Base-by-base conservation (phyloP, 768 basidiomycete genomes). In the Favolaschia claudopus region DNA sequence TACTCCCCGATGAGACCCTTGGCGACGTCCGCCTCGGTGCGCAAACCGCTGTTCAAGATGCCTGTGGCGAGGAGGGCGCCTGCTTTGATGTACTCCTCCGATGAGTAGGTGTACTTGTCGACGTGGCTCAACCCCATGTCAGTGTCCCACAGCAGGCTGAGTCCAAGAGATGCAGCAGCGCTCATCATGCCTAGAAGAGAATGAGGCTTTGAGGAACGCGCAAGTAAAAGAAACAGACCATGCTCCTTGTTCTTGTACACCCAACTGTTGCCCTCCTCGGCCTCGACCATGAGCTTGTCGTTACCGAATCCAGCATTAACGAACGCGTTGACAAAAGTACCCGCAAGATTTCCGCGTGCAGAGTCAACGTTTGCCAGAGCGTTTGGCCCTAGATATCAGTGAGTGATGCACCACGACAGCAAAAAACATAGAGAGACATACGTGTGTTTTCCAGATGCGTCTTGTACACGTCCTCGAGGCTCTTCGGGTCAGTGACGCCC, bases 231-330 rank as follows among this genome's bases (percentile, higher is more conserved):
- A 47, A 14, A 70, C 82, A 20, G 56, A 89, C 96, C 97, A 62
- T 97, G 94, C 50, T 98, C 96, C 77, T 99, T 99, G 81, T 99
- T 99, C 84, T 99, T 99, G 82, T 99, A 99, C 56, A 99, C 94
- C 95, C 95, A 99, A 67, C 94, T 96, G 74, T 87, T 93, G 14
- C 97, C 96, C 69, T 97, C 96, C 58, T 95, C 92, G 1, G 95
- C 96, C 70, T 89, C 91, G 6, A 96, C 95, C 93, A 99, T 96
- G 51, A 99, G 84, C 72, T 97, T 98, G 74, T 99, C 97, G 72
- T 99, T 99, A 22, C 95, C 95, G 69, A 96, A 99, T 0, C 96
- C 97, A 39, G 95, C 96, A 69, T 99, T 99, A 49, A 98, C 96
- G 60, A 99, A 99, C 1, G 95, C 97, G 69, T 99, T 99, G 62